These are phyloP conservation scores for Carex cristatella DNA, from an alignment of 176 grass and related monocot genomes.

Conservation along the genomic window DNA sequence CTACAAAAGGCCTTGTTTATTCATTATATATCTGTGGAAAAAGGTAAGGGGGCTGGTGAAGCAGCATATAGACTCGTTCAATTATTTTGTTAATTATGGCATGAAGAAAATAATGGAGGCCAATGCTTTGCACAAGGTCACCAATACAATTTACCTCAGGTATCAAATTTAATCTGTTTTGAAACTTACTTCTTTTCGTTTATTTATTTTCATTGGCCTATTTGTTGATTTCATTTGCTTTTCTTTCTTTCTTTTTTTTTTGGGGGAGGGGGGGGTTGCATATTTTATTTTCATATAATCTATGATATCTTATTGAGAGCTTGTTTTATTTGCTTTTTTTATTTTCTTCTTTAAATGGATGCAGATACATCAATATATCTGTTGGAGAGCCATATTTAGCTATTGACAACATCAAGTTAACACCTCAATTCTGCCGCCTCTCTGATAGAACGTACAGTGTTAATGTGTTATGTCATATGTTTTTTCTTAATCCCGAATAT, in stretches of 20 bases:
- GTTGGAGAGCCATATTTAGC: conserved; percentile 37
- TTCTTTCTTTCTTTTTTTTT: background rate
- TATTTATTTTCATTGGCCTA: background rate
- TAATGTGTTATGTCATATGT: background rate
- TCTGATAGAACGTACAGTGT: conserved; percentile 70
- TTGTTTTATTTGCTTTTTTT: background rate
- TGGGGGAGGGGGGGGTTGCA: too few relatives aligned
- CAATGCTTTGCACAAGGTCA: conserved; percentile 47
- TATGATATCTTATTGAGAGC: background rate
- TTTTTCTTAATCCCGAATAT: conserved; percentile 4
- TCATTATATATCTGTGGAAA: background rate
- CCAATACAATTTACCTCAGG: conserved; percentile 58
- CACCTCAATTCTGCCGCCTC: conserved; percentile 75
- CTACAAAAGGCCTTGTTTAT: background rate
- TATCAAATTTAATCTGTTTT: background rate
- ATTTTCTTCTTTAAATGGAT: conserved; percentile 5
- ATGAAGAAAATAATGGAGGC: conserved; percentile 74
- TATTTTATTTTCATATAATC: background rate
- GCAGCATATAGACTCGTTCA: conserved; percentile 81
- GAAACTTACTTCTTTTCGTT: background rate
- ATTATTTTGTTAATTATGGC: conserved; percentile 67
- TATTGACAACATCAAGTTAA: conserved; percentile 26
- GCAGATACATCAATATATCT: conserved; percentile 45
- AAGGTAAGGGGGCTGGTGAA: conserved; percentile 84
- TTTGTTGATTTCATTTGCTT: background rate